phyloP scores from a whole-genome alignment of 805 yeast genomes.

The Cyberlindnera euphorbiae region DNA sequence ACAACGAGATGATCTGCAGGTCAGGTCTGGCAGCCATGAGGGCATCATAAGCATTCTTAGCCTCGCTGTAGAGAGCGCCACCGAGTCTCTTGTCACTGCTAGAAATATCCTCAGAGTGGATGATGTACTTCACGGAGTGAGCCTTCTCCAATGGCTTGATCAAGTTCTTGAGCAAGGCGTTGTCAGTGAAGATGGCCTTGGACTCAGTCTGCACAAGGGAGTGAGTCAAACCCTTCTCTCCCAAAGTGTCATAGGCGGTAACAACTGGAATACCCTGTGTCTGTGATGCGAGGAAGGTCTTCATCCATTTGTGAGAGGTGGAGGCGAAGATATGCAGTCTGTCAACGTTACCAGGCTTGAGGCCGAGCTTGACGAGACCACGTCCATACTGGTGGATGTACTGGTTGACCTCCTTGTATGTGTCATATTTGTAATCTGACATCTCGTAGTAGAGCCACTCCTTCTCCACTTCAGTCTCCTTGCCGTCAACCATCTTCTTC shows the following conservation, averaged over 20 bases:
- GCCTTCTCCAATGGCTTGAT: slow-evolving; percentile 69
- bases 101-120: slow-evolving; percentile 62
- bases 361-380: slow-evolving; percentile 72
- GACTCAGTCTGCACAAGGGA: slow-evolving; percentile 82
- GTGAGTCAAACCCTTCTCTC: slow-evolving; percentile 82
- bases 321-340: slow-evolving; percentile 81
- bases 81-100: slow-evolving; percentile 56
- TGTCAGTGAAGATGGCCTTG: slow-evolving; percentile 79
- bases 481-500: slow-evolving; percentile 74
- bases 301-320: slow-evolving; percentile 90
- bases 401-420: slow-evolving; percentile 51
- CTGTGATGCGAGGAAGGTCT: slow-evolving; percentile 71
- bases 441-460: slow-evolving; percentile 85
- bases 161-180: slow-evolving; percentile 60
- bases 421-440: slow-evolving; percentile 62
- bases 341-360: slow-evolving; percentile 54
- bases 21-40: slow-evolving; percentile 72
- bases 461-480: slow-evolving; percentile 66
- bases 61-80: slow-evolving; percentile 55
- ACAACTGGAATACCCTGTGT: slow-evolving; percentile 82
- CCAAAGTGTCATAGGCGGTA: slow-evolving; percentile 94
- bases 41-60: slow-evolving; percentile 53
- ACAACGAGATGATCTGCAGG: slow-evolving; percentile 56
- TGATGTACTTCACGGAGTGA: slow-evolving; percentile 55
- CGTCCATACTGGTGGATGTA: slow-evolving; percentile 55